Evolutionary conservation across 192 early-diverging fungal genomes (phyloP).

Genomic region (Entomortierella lignicola): DNA sequence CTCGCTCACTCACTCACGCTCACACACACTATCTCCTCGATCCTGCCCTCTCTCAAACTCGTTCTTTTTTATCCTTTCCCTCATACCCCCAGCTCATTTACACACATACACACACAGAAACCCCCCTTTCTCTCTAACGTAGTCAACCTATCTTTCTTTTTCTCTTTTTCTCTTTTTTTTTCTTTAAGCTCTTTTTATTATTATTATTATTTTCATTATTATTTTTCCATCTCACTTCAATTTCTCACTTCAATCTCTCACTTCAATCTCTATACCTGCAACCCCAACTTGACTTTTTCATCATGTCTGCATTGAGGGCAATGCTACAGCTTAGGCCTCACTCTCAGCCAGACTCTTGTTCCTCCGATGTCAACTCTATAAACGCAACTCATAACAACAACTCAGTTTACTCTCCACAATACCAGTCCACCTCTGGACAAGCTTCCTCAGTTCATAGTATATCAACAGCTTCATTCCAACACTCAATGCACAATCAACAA

Average conservation of each 20-base stretch:
- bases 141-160: not conserved
- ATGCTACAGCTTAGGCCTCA: slow-evolving; percentile 25
- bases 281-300: not conserved
- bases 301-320: slow-evolving; percentile 31
- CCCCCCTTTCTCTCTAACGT: too few species aligned
- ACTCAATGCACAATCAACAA: not conserved
- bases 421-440: not conserved
- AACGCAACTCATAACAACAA: not conserved
- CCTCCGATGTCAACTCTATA: too few species aligned
- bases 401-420: not conserved
- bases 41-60: too few species aligned
- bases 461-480: slow-evolving; percentile 14
- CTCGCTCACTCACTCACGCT: too few species aligned
- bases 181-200: not conserved
- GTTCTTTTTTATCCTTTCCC: too few species aligned
- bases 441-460: slow-evolving; percentile 5
- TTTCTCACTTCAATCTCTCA: too few species aligned
- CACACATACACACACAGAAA: too few species aligned
- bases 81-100: too few species aligned
- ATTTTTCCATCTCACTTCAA: too few species aligned
- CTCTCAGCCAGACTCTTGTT: slow-evolving; percentile 9
- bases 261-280: too few species aligned
- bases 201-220: not conserved
- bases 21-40: too few species aligned
- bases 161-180: slow-evolving; percentile 1